Base-by-base conservation (phyloP, 768 basidiomycete genomes). In the Boletus reticulatus region DNA sequence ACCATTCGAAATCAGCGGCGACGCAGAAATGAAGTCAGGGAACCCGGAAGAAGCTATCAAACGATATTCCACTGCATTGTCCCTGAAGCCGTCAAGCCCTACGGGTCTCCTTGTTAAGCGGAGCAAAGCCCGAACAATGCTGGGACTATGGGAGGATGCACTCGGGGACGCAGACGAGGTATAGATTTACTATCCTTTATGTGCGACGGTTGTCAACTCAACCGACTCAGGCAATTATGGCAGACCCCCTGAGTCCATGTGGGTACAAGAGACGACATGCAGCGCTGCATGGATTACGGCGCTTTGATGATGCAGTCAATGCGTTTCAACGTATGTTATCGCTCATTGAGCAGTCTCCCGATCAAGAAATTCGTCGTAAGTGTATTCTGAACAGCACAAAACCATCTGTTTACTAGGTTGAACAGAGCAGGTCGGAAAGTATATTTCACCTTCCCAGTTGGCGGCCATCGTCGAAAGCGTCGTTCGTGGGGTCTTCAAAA, bases 91-190 rank as follows among this genome's bases (percentile, higher is more conserved):
- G 13, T 34, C 32, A 34, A 13, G 32, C 32, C 32, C 32, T 34
- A 11, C 32, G 13, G 32, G 32, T 13, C 10, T 34, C 32, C 32
- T 34, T 34, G 32, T 13, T 10, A 34, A 57, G 24, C 51, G 59
- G 27, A 60, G 56, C 11, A 47, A 31, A n/a, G 52, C 32, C 0
- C 39, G 32, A 2, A 45, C 10, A 19, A 32, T n/a, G 13, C 20
- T 45, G 9, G 9, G 17, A 13, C 16, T 34, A 10, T 57, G 47
- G 56, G 53, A 43, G 3, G 46, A 22, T 6, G 41, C 52, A 6
- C n/a, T 48, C 41, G 16, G 4, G 6, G 42, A 56, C 11, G 53
- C 47, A 5, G 53, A 56, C n/a, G 31, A 56, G 29, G 56, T 56
- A 22, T 8, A 19, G 3, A 20, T 32, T 41, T 16, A 6, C 27